phyloP scores from a whole-genome alignment of 202 grass and related monocot genomes.

The Brachypodium distachyon region DNA sequence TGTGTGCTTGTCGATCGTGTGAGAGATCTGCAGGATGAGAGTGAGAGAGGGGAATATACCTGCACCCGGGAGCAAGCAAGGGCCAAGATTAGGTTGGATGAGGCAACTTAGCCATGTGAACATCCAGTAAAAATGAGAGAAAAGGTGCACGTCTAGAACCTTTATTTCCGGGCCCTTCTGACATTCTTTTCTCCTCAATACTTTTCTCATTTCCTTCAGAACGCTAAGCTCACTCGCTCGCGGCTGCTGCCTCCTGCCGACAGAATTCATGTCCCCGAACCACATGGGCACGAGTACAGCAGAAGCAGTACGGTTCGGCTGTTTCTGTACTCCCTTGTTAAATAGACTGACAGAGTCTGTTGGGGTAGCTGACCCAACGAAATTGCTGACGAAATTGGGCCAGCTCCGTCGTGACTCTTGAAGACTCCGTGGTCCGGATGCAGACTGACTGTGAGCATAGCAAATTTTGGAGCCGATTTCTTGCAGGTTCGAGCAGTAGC shows the following conservation, averaged over 20 bases:
- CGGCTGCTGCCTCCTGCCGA: not conserved
- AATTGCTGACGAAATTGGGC: no score
- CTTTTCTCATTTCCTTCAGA: not conserved
- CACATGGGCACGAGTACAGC: not conserved
- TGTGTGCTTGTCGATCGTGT: no score
- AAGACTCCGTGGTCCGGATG: no score
- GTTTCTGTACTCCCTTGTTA: not conserved
- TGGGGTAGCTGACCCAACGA: no score
- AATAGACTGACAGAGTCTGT: not conserved
- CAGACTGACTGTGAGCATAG: not conserved
- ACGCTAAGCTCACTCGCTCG: not conserved
- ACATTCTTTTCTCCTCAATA: not conserved
- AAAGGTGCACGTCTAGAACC: slow-evolving; percentile 15
- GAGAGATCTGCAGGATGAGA: not conserved
- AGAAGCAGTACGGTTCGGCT: not conserved
- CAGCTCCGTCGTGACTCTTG: no score
- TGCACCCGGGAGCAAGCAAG: slow-evolving; percentile 51
- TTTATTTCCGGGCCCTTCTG: slow-evolving; percentile 19
- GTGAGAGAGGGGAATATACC: slow-evolving; percentile 24
- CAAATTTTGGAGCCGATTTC: no score
- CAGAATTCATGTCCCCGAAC: not conserved
- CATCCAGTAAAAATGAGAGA: slow-evolving; percentile 6
- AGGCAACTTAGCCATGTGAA: slow-evolving; percentile 51
- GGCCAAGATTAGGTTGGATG: slow-evolving; percentile 7
- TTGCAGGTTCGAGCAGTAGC: not conserved